Evolutionary conservation across 2,329 filamentous ascomycete genomes (phyloP).

Genomic region (Pseudocercospora pini-densiflorae): DNA sequence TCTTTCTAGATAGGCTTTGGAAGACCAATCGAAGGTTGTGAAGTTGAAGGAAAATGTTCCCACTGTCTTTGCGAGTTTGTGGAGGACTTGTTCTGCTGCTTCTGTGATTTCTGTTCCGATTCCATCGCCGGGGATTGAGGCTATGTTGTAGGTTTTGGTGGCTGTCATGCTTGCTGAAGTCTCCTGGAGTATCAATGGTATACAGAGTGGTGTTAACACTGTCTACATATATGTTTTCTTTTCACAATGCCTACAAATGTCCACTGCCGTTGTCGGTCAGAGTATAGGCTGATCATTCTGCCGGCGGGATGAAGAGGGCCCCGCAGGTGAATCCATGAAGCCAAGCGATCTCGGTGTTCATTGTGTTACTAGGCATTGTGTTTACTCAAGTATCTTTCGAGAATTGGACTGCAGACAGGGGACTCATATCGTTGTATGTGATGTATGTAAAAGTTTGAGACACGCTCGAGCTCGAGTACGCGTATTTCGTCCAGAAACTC

Average conservation of each 20-base stretch:
- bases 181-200: not conserved
- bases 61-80: constrained; percentile 50
- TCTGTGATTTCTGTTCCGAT: constrained; percentile 68
- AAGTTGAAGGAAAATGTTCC: constrained; percentile 57
- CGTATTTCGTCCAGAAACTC: not conserved
- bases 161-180: no score
- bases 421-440: not conserved
- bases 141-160: constrained; percentile 30
- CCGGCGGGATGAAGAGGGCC: not conserved
- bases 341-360: not conserved
- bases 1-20: constrained; percentile 54
- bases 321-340: not conserved
- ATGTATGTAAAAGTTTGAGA: not conserved
- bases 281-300: constrained; percentile 10
- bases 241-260: not conserved
- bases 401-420: not conserved
- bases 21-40: constrained; percentile 56
- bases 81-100: constrained; percentile 56
- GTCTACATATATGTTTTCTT: not conserved
- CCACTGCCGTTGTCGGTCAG: not conserved
- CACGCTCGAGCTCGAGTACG: not conserved
- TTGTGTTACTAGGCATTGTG: not conserved
- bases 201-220: no score
- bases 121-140: constrained; percentile 63
- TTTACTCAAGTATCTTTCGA: not conserved